Percentiles rank a stretch among this genome's conserved stretches.
Conservation (phyloP, 306 rosid species). For the Cucurbita pepo region DNA sequence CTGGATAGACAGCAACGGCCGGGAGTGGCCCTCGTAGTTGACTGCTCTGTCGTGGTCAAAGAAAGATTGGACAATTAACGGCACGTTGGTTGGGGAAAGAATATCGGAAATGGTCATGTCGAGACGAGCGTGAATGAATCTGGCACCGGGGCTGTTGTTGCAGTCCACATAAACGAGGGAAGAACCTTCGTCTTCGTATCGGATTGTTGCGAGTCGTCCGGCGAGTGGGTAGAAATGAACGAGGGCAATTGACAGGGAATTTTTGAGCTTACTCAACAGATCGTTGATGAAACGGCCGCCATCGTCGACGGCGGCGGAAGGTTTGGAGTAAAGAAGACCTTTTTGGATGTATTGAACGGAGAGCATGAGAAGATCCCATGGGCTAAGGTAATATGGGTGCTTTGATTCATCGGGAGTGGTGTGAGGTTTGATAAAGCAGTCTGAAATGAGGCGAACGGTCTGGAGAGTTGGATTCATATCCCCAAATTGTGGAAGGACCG, state of each 20-base stretch:
- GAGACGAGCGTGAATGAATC: slow-evolving; percentile 31
- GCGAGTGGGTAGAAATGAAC: slow-evolving; percentile 52
- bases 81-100: slow-evolving; percentile 38
- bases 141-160: slow-evolving; percentile 21
- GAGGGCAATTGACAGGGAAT: slow-evolving; percentile 38
- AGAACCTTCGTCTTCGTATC: slow-evolving; percentile 13
- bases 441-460: slow-evolving; percentile 7
- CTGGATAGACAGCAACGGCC: slow-evolving; percentile 33
- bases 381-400: slow-evolving; percentile 20
- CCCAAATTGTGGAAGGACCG: neutral
- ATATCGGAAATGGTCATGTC: slow-evolving; percentile 25
- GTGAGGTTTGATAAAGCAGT: slow-evolving; percentile 20
- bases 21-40: slow-evolving; percentile 46
- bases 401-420: slow-evolving; percentile 6
- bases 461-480: neutral
- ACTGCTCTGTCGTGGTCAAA: slow-evolving; percentile 40
- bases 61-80: slow-evolving; percentile 27
- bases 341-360: slow-evolving; percentile 40
- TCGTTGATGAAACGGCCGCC: slow-evolving; percentile 3
- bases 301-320: neutral
- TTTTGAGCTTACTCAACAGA: slow-evolving; percentile 23
- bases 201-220: slow-evolving; percentile 29
- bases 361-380: slow-evolving; percentile 31
- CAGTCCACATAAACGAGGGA: slow-evolving; percentile 26
- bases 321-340: slow-evolving; percentile 49